Evolutionary conservation across 1,139 yeast genomes (phyloP).

Genomic region (Meyerozyma sp.): DNA sequence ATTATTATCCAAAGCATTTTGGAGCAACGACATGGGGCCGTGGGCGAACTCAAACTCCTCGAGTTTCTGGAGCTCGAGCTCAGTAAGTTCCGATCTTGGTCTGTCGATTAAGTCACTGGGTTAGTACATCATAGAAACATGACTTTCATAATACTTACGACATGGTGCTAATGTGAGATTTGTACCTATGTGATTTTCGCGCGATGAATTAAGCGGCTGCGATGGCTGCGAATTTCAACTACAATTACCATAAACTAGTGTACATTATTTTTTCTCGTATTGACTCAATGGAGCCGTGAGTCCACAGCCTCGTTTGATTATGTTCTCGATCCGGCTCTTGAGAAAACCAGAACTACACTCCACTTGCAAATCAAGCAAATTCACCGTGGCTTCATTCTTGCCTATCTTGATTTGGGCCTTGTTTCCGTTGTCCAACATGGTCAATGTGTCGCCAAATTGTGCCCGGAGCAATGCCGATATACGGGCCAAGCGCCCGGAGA

Average conservation of each 20-base stretch:
- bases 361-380: constrained; percentile 60
- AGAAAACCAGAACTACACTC: constrained; percentile 75
- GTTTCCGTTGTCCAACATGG: constrained; percentile 27
- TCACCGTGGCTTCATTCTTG: constrained; percentile 63
- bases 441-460: constrained; percentile 82
- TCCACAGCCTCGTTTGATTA: constrained; percentile 70
- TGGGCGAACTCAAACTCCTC: constrained; percentile 88
- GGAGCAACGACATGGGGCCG: constrained; percentile 87
- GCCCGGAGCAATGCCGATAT: constrained; percentile 63
- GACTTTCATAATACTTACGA: constrained; percentile 7
- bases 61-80: constrained; percentile 69
- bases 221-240: not conserved
- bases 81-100: constrained; percentile 76
- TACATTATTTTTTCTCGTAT: constrained; percentile 14
- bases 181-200: not conserved
- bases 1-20: constrained; percentile 69
- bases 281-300: constrained; percentile 74
- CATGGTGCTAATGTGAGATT: constrained; percentile 2
- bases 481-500: constrained; percentile 54
- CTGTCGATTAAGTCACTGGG: constrained; percentile 60
- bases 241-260: not conserved
- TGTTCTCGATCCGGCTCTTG: constrained; percentile 76
- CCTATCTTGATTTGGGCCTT: constrained; percentile 65
- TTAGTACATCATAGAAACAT: not conserved
- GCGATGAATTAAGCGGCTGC: not conserved